Percentiles rank a stretch among this genome's conserved stretches.
phyloP scores from a whole-genome alignment of 768 basidiomycete genomes.

The Mycena metata region DNA sequence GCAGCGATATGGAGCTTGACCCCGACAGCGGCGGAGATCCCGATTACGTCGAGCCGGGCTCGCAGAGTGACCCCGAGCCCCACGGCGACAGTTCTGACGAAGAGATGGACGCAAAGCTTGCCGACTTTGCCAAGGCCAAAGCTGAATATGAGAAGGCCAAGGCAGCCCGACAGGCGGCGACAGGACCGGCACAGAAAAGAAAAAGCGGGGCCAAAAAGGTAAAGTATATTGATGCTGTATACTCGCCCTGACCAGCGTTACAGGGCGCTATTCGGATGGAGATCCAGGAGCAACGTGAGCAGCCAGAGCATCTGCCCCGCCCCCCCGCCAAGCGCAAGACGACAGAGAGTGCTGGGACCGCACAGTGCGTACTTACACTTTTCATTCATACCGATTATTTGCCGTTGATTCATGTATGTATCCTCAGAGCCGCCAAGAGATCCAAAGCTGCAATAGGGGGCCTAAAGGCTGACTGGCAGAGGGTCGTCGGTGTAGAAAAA shows the following conservation, averaged over 20 bases:
- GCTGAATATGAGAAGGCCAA: background rate
- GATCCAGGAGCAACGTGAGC: background rate
- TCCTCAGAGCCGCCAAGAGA: background rate
- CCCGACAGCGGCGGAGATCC: background rate
- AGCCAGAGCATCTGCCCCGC: background rate
- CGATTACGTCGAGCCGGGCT: background rate
- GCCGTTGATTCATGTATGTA: background rate
- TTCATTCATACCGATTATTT: too few species aligned
- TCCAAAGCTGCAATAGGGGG: conserved; percentile 7
- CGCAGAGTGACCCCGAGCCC: background rate
- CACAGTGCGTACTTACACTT: background rate
- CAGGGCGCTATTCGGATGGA: background rate
- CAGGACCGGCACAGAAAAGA: too few species aligned
- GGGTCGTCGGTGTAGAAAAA: background rate
- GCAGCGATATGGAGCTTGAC: background rate
- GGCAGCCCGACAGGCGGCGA: too few species aligned
- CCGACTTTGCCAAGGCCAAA: background rate
- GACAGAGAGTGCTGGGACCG: background rate
- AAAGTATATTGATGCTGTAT: too few species aligned
- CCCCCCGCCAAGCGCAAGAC: conserved; percentile 4
- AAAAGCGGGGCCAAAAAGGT: background rate
- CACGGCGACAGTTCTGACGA: background rate
- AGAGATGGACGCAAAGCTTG: background rate
- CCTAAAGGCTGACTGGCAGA: background rate
- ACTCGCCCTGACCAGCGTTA: background rate